Evolutionary conservation across 345 rosid species (phyloP).

Genomic region (Lenwebbia sp.): DNA sequence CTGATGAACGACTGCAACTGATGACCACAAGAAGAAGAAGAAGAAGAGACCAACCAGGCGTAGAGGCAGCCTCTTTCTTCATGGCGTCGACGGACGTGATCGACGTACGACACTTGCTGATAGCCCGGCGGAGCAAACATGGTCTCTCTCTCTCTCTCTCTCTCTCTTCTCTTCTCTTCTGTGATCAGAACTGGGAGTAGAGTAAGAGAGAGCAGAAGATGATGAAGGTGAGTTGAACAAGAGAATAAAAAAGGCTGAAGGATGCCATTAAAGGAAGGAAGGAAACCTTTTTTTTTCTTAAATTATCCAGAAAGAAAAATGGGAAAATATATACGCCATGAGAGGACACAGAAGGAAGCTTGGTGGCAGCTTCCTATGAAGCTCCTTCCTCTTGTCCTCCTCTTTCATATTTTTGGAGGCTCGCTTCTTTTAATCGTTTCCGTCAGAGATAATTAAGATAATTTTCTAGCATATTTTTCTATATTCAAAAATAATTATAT

Average conservation of each 20-base stretch:
- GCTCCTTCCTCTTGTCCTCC: background rate
- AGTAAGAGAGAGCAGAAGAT: background rate
- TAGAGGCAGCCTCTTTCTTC: constrained; percentile 22
- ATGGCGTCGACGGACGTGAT: constrained; percentile 17
- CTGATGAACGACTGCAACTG: background rate
- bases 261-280: background rate
- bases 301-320: background rate
- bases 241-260: background rate
- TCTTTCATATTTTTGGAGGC: background rate
- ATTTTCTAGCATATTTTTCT: too few species aligned
- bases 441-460: too few species aligned
- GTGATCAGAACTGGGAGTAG: background rate
- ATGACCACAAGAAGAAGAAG: background rate
- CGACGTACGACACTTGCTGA: background rate
- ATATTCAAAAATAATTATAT: too few species aligned
- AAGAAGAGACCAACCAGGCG: constrained; percentile 12
- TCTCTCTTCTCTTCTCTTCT: background rate
- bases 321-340: background rate
- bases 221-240: background rate
- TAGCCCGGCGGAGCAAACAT: background rate
- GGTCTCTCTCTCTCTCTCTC: background rate
- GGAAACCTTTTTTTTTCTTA: too few species aligned
- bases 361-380: background rate
- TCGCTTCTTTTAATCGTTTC: background rate
- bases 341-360: background rate